Percentiles rank a stretch among this genome's conserved stretches.
phyloP scores from a whole-genome alignment of 805 yeast genomes.

The Saccharomycopsis sp. region DNA sequence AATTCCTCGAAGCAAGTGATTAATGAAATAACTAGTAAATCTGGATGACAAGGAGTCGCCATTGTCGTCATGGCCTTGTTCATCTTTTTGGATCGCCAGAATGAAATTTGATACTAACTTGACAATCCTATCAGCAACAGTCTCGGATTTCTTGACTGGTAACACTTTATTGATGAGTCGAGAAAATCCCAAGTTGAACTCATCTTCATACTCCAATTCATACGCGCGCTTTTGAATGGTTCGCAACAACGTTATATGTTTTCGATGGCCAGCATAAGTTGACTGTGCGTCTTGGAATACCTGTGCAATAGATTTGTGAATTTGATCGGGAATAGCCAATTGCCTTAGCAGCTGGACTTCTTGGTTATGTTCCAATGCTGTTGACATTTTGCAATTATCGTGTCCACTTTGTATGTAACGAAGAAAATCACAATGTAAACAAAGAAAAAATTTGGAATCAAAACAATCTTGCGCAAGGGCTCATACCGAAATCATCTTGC shows the following conservation, averaged over 20 bases:
- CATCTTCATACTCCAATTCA: slow-evolving; percentile 44
- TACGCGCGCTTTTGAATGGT: slow-evolving; percentile 51
- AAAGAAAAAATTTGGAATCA: neutral
- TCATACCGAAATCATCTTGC: too few species aligned
- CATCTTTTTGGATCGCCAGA: slow-evolving; percentile 28
- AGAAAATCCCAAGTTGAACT: slow-evolving; percentile 55
- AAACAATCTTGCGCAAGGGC: neutral
- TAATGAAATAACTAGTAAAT: slow-evolving; percentile 54
- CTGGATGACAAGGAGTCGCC: slow-evolving; percentile 37
- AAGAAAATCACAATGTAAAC: neutral
- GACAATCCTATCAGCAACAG: slow-evolving; percentile 68
- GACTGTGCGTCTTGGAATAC: slow-evolving; percentile 77
- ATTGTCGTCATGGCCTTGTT: slow-evolving; percentile 29
- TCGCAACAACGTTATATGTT: slow-evolving; percentile 57
- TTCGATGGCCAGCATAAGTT: slow-evolving; percentile 68
- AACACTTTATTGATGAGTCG: slow-evolving; percentile 58
- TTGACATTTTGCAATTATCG: slow-evolving; percentile 1
- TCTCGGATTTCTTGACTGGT: slow-evolving; percentile 60
- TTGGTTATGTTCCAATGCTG: slow-evolving; percentile 2
- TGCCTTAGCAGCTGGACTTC: slow-evolving; percentile 4
- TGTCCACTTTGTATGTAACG: neutral
- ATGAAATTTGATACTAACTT: slow-evolving; percentile 59
- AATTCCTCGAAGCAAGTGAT: slow-evolving; percentile 69
- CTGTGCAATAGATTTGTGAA: slow-evolving; percentile 47
- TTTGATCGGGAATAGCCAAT: slow-evolving; percentile 28